A percentile compares a stretch with the other conserved stretches of the same genome.
phyloP scores from a whole-genome alignment of 2,329 filamentous ascomycete species.

The Exophiala mesophila region DNA sequence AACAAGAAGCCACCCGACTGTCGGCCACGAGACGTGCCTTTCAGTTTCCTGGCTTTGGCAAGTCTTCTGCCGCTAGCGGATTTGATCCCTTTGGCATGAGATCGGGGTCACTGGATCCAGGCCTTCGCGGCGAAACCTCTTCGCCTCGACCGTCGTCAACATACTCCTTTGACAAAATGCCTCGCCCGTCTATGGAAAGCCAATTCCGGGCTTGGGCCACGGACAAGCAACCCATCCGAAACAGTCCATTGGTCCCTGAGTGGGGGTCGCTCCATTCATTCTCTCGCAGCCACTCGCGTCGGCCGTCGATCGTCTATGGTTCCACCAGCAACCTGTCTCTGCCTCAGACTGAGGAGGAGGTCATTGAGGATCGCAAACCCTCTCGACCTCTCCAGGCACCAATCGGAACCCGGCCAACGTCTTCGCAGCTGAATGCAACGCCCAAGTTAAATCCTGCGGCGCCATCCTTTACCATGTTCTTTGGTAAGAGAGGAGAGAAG shows the following conservation, averaged over 20 bases:
- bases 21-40: constrained; percentile 34
- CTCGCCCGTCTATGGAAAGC: constrained; percentile 73
- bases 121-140: constrained; percentile 40
- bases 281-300: constrained; percentile 71
- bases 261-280: constrained; percentile 56
- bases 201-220: constrained; percentile 66
- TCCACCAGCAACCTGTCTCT: constrained; percentile 61
- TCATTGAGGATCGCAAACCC: constrained; percentile 37
- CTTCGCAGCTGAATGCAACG: constrained; percentile 49
- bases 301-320: constrained; percentile 73
- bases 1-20: constrained; percentile 31
- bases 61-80: constrained; percentile 32
- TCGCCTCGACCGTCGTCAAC: constrained; percentile 47
- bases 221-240: constrained; percentile 51
- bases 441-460: constrained; percentile 77
- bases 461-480: constrained; percentile 74
- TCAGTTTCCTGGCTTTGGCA: constrained; percentile 32
- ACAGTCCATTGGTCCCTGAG: constrained; percentile 48
- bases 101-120: constrained; percentile 44
- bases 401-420: constrained; percentile 73
- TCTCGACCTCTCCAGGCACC: constrained; percentile 55
- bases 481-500: constrained; percentile 51
- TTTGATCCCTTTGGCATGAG: constrained; percentile 46
- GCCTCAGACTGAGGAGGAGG: constrained; percentile 43
- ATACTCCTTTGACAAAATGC: constrained; percentile 56